Evolutionary conservation across 768 basidiomycete species (phyloP), one percentile per base, ranked within the genome.

Genomic region (Strobilomyces confusus): DNA sequence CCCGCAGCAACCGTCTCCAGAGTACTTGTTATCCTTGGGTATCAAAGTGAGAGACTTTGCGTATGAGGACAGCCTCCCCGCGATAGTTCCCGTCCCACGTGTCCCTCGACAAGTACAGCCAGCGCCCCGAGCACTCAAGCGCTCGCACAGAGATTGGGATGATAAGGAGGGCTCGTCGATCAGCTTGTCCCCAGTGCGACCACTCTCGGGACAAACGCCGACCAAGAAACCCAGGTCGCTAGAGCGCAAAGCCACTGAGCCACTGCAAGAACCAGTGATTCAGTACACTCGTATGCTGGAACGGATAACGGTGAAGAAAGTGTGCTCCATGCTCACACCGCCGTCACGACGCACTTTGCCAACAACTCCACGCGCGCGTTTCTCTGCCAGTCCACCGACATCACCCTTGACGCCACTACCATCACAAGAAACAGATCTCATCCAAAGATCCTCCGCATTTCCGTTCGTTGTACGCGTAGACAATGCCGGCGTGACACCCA

Each of bases 1-100:
- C 12, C 62, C 63, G 44, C 66, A 61, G 73, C 66, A 78, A 71
- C 73, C 80, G 41, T 58, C 70, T 7, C 56, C 61, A 20, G 66
- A 64, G 37, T 30, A 52, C 20, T 57, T 76, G 45, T 54, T 61
- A 25, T 58, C 63, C 47, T 52, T 70, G 23, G 74, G 73, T 40
- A 68, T 79, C 68, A 72, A 68, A 69, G 73, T 79, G 48, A 72
- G 76, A 62, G 78, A 89, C 70, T 88, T 84, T 74, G 84, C 80
- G 15, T 85, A 82, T 70, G 84, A 87, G 67, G 83, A 76, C 69
- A 81, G 72, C 25, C 70, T 87, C 43, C 84, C 86, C 2, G 81
- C 83, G 9, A 76, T 89, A 37, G 72, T 71, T 29, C 74, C 83
- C 2, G 77, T 80, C 23, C 76, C 73, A 17, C 74, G 74, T 19